These are phyloP conservation scores for Vicia villosa DNA, from an alignment of 306 rosid genomes.

Conservation along the genomic window DNA sequence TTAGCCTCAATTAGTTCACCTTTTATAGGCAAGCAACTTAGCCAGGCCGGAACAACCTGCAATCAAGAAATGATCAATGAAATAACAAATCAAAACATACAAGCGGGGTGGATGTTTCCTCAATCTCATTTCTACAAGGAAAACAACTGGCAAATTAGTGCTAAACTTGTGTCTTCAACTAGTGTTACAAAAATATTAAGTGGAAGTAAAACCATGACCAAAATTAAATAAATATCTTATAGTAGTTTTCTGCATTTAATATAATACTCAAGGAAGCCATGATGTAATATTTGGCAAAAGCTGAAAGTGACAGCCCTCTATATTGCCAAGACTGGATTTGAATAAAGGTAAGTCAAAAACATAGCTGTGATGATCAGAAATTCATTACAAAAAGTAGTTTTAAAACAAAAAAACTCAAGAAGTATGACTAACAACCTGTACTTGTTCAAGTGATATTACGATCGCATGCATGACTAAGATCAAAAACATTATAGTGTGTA, in stretches of 20 bases:
- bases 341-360: slow-evolving; percentile 10
- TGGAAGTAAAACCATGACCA: background rate
- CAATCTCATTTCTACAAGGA: slow-evolving; percentile 20
- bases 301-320: slow-evolving; percentile 2
- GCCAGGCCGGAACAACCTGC: slow-evolving; percentile 78
- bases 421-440: slow-evolving; percentile 10
- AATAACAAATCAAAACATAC: slow-evolving; percentile 30
- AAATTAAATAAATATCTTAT: background rate
- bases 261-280: background rate
- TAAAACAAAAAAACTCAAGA: background rate
- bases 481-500: slow-evolving; percentile 32
- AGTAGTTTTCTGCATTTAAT: background rate
- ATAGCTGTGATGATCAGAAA: background rate
- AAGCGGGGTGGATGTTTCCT: background rate
- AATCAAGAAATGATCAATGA: slow-evolving; percentile 18
- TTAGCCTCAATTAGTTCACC: slow-evolving; percentile 76
- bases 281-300: background rate
- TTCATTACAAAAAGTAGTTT: slow-evolving; percentile 1
- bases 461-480: slow-evolving; percentile 24
- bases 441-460: background rate
- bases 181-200: background rate
- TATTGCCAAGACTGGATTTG: background rate
- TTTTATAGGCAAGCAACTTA: slow-evolving; percentile 69
- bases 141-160: background rate
- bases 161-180: background rate